These are phyloP conservation scores for Jacaranda mimosifolia DNA, from an alignment of 257 asterid genomes.

Conservation along the genomic window DNA sequence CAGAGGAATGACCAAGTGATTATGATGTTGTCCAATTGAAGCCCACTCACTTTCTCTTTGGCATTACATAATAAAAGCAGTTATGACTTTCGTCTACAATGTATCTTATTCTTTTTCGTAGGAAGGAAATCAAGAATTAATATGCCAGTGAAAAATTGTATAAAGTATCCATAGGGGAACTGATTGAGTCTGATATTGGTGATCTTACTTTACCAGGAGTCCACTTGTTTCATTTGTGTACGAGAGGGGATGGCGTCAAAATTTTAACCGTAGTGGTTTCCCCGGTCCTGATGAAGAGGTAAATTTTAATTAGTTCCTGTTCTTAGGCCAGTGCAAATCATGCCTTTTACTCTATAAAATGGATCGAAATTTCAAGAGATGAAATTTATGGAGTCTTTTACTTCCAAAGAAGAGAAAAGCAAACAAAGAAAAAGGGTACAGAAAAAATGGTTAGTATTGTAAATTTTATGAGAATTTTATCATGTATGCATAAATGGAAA, in stretches of 20 bases:
- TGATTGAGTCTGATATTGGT: conserved; percentile 40
- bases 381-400: conserved; percentile 16
- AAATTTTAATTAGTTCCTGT: conserved; percentile 30
- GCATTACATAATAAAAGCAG: too few relatives aligned
- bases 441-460: background rate
- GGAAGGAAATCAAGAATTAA: background rate
- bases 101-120: background rate
- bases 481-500: conserved; percentile 1
- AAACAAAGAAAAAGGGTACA: background rate
- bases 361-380: background rate
- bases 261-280: conserved; percentile 82
- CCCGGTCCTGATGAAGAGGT: conserved; percentile 99
- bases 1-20: too few relatives aligned
- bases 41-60: too few relatives aligned
- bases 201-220: conserved; percentile 62
- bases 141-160: background rate
- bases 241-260: conserved; percentile 99
- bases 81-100: too few relatives aligned
- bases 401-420: conserved; percentile 14
- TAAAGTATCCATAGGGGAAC: background rate
- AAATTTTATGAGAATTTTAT: background rate
- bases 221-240: conserved; percentile 91
- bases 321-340: conserved; percentile 15
- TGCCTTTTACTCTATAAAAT: background rate
- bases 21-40: too few relatives aligned